Conservation (phyloP, 345 rosid species). For the Eucalyptus virginea region DNA sequence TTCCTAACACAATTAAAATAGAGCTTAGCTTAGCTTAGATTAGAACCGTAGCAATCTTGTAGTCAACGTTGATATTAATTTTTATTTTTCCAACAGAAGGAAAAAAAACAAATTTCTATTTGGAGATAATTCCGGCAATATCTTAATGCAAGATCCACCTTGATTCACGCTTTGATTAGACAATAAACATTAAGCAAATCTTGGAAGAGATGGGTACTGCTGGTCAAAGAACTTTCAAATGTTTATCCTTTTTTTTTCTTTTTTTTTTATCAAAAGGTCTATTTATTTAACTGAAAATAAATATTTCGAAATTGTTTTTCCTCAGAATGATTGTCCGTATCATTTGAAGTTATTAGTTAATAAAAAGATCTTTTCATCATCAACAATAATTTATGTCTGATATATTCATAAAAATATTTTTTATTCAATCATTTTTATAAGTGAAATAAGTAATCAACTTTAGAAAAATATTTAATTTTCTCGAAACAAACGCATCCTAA, state of each 20-base stretch:
- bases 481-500: accelerated
- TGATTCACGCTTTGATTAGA: background rate
- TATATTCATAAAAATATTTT: too few relatives aligned
- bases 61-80: background rate
- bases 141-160: background rate
- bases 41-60: background rate
- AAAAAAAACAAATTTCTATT: background rate
- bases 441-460: too few relatives aligned
- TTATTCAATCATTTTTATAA: too few relatives aligned
- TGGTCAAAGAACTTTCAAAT: background rate
- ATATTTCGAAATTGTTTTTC: too few relatives aligned
- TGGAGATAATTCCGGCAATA: background rate
- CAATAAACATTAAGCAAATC: background rate
- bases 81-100: background rate
- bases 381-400: too few relatives aligned
- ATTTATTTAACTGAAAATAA: too few relatives aligned
- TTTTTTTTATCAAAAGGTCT: background rate
- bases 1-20: background rate
- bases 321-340: too few relatives aligned
- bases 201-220: background rate
- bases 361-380: too few relatives aligned
- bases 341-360: too few relatives aligned
- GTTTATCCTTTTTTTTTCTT: background rate
- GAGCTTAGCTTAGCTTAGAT: background rate
- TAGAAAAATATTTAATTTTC: too few relatives aligned